Percentiles rank a stretch among this genome's conserved stretches.
Conservation (phyloP, 257 asterid species). For the Paraleonurus japonicus region DNA sequence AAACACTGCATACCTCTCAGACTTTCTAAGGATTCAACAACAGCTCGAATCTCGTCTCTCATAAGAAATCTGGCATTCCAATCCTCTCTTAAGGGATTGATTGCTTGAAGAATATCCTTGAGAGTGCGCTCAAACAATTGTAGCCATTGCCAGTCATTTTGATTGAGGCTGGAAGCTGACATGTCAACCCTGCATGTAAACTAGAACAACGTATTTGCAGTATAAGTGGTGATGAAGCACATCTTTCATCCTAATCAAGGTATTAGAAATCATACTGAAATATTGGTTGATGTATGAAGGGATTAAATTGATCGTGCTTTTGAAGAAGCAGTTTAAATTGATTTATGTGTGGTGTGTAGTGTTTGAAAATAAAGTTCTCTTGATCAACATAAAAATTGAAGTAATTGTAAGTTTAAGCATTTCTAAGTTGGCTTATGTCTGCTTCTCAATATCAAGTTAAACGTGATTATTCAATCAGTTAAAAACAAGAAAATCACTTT, state of each 20-base stretch:
- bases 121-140: slow-evolving; percentile 54
- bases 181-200: slow-evolving; percentile 37
- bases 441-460: neutral
- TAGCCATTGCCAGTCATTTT: slow-evolving; percentile 50
- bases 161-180: slow-evolving; percentile 20
- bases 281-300: neutral
- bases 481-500: neutral
- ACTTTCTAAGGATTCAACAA: slow-evolving; percentile 60
- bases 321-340: neutral
- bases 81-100: slow-evolving; percentile 64
- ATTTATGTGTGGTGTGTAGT: neutral
- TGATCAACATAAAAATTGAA: neutral
- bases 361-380: neutral
- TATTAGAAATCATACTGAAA: neutral
- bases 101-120: slow-evolving; percentile 42
- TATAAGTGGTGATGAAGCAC: neutral
- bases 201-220: neutral
- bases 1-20: slow-evolving; percentile 64
- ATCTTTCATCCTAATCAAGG: neutral
- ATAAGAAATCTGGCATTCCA: slow-evolving; percentile 57
- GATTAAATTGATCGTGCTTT: neutral
- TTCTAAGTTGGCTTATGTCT: neutral
- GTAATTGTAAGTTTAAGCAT: neutral
- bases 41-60: slow-evolving; percentile 54
- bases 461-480: neutral